Conservation (phyloP, 768 basidiomycete genomes). For the Cystobasidium ongulense region DNA sequence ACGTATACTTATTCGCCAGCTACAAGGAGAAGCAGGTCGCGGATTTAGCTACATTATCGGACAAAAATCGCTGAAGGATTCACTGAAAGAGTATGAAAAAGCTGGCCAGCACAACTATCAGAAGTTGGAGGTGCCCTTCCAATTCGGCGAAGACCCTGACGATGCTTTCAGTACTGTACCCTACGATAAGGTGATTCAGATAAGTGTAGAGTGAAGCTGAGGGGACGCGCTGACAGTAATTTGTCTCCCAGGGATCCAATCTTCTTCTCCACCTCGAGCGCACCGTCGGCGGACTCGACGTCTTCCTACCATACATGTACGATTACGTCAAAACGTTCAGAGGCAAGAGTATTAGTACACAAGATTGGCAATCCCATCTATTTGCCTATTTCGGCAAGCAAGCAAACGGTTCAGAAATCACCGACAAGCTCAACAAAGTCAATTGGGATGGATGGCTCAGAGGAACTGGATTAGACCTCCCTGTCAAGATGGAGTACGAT, state of each 20-base stretch:
- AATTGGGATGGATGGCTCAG: slow-evolving; percentile 46
- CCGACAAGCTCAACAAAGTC: slow-evolving; percentile 40
- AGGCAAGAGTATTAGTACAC: slow-evolving; percentile 45
- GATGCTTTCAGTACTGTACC: slow-evolving; percentile 34
- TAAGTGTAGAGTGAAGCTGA: slow-evolving; percentile 64
- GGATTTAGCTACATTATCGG: slow-evolving; percentile 75
- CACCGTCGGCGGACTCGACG: slow-evolving; percentile 40
- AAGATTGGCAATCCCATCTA: slow-evolving; percentile 47
- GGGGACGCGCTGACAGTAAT: slow-evolving; percentile 45
- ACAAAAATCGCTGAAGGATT: slow-evolving; percentile 61
- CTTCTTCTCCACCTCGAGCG: slow-evolving; percentile 67
- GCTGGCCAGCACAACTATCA: slow-evolving; percentile 56
- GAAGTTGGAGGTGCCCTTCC: slow-evolving; percentile 32
- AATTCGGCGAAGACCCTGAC: slow-evolving; percentile 41
- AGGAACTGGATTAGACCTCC: slow-evolving; percentile 44
- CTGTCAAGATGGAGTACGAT: slow-evolving; percentile 39
- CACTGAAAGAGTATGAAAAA: slow-evolving; percentile 56
- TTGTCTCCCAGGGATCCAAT: slow-evolving; percentile 69
- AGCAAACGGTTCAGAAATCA: slow-evolving; percentile 42
- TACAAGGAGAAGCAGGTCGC: slow-evolving; percentile 67
- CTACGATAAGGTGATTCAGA: slow-evolving; percentile 48
- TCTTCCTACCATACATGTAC: slow-evolving; percentile 44
- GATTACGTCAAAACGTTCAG: slow-evolving; percentile 46
- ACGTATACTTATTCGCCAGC: slow-evolving; percentile 60
- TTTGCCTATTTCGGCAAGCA: slow-evolving; percentile 44